Conservation (phyloP, 2,329 filamentous ascomycete genomes). For the Xylaria arbuscula region DNA sequence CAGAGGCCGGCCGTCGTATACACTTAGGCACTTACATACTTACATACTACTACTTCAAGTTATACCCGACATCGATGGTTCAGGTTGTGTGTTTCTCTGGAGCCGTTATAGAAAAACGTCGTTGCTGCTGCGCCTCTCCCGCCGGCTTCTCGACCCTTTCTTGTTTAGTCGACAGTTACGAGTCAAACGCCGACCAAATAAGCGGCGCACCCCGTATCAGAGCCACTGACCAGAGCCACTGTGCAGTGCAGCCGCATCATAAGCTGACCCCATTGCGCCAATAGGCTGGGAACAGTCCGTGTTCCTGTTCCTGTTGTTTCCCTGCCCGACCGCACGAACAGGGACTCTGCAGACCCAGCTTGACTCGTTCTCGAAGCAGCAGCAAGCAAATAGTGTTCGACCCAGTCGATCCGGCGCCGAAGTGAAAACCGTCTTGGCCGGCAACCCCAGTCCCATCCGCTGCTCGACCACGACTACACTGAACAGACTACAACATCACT, state of each 20-base stretch:
- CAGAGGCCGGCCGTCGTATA: no score
- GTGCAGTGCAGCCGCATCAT: conserved; percentile 17
- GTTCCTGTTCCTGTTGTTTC: neutral
- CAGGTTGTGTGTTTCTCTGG: neutral
- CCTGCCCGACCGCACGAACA: conserved; percentile 4
- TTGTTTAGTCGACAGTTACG: conserved; percentile 4
- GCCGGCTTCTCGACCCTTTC: neutral
- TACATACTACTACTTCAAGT: no score
- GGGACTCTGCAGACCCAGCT: conserved; percentile 10
- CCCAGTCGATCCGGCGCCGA: neutral
- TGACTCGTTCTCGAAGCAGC: conserved; percentile 22
- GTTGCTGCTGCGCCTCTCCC: conserved; percentile 25
- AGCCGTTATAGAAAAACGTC: conserved; percentile 14
- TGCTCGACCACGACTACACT: neutral
- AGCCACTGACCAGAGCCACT: neutral
- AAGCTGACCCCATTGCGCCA: conserved; percentile 19
- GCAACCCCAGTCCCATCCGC: neutral
- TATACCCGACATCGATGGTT: no score
- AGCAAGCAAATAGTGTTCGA: conserved; percentile 1
- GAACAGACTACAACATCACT: neutral
- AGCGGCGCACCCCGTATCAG: no score
- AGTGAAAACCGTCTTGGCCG: conserved; percentile 13
- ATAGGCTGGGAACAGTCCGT: conserved; percentile 25
- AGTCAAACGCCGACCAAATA: neutral
- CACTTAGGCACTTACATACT: no score